These are phyloP conservation scores for Trichoderma koningii DNA, from an alignment of 2,329 filamentous ascomycete species.

Conservation along the genomic window DNA sequence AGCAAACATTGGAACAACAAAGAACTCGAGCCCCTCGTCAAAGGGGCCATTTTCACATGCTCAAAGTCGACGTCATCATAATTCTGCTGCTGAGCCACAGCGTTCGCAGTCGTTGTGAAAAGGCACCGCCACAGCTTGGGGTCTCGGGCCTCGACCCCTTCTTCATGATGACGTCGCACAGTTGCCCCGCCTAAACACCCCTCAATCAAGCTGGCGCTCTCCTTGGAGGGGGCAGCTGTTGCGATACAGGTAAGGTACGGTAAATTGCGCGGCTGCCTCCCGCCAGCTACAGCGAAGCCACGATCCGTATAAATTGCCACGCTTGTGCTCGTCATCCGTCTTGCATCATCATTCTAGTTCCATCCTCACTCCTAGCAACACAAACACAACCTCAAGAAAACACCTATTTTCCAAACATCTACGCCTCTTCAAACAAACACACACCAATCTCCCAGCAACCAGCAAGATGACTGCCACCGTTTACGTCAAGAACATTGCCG, in stretches of 20 bases:
- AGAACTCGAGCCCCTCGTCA: neutral
- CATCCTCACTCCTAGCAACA: neutral
- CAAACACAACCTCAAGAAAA: too few species aligned
- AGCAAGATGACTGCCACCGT: constrained; percentile 56
- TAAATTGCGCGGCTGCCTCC: constrained; percentile 17
- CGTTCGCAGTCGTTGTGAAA: neutral
- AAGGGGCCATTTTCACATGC: constrained; percentile 1
- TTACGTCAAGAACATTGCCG: constrained; percentile 85
- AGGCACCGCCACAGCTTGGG: constrained; percentile 24
- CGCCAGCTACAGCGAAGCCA: constrained; percentile 21
- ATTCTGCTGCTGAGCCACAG: constrained; percentile 10
- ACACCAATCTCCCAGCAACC: neutral
- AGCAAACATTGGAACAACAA: neutral
- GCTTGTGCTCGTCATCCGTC: neutral
- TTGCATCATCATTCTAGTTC: neutral
- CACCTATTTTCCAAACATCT: too few species aligned
- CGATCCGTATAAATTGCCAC: constrained; percentile 25
- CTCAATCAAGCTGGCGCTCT: constrained; percentile 14
- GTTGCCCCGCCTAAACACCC: constrained; percentile 28
- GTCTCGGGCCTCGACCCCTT: constrained; percentile 22
- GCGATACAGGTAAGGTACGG: constrained; percentile 10
- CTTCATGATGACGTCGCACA: constrained; percentile 28
- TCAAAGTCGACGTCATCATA: constrained; percentile 12
- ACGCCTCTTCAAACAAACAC: too few species aligned
- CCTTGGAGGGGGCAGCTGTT: neutral